Evolutionary conservation across 2,329 filamentous ascomycete genomes (phyloP), one percentile per base, ranked within the genome.

Genomic region (Zymoseptoria crescenta): DNA sequence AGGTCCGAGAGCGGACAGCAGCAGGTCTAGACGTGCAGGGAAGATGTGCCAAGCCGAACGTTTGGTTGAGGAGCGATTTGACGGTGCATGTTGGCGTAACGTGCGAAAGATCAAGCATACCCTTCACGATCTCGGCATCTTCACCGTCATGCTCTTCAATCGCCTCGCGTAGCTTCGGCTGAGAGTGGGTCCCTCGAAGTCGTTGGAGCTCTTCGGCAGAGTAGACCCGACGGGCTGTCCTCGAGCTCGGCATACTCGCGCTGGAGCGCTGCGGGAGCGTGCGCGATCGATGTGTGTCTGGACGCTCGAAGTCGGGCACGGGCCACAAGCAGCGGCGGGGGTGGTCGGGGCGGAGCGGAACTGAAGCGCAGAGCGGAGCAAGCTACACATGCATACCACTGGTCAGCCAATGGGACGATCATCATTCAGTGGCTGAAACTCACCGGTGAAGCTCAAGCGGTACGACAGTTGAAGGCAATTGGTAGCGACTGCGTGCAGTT

Each of bases 81-180:
- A 45, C 54, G 27, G 45, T n/a, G 27, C 29, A 49, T 49, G 55
- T 49, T 1, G 35, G 20, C 16, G 35, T 41, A 16, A 41, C 16
- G 10, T 41, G 35, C 35, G 35, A 52, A 28, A 52, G 16, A 49
- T 24, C 52, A 45, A 55, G 59, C 64, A 55, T 69, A 74, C 72
- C 72, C 67, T 73, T 74, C 29, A 74, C 70, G 53, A 72, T 63
- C 57, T 72, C 70, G 19, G 71, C 72, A 59, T 73, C 72, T 56
- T 73, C 72, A 16, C 67, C 65, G 28, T 70, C 71, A 55, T 70
- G 69, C 61, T 72, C 66, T 58, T 73, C 72, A 49, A 74, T 74
- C 10, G 70, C 63, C 61, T 73, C 67, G 8, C 65, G 63, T 21
- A 74, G 65, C 54, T 70, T 72, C 16, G 71, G 70, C 55, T 72